Base-by-base conservation (phyloP, 2,329 filamentous ascomycete species). In the Metarhizium album region DNA sequence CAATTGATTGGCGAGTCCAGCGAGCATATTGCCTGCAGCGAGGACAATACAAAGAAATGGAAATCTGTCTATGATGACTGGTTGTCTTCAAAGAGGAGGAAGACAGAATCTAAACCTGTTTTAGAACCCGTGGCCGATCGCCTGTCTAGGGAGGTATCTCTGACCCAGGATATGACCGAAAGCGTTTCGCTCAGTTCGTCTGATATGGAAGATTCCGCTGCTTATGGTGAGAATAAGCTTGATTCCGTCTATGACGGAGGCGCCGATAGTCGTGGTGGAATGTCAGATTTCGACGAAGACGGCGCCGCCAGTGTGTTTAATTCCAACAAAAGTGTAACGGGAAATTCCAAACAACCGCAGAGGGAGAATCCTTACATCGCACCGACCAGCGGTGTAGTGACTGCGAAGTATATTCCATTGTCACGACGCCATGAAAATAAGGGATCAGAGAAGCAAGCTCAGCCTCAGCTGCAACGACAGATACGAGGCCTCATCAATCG, bases 301-400 rank as follows among this genome's bases (percentile, higher is more conserved):
- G 74, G 72, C 48, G 67, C 66, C 8, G 64, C 65, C 1, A 65
- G 65, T 4, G 58, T 61, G 22, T 6, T 40, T 40, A 52, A 62
- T 35, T 35, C 33, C 33, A 13, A 16, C 11, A 4, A 35, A 14
- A n/a, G 11, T 31, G 57, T 59, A 53, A 45, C 56, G 31, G 62
- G 68, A 48, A 63, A 65, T 29, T 56, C 64, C n/a, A 64, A 64
- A 42, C 74, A 72, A 54, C 74, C 72, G 54, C 67, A 75, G 52
- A 78, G 82, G 53, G 91, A 97, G 65, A 96, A 97, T 58, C 91
- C 91, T 4, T 97, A 95, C 58, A 74, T 91, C 47, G 86, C 91
- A 3, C 91, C 91, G 4, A 65, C 71, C 2, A 67, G 68, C 2
- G 70, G 70, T 20, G 61, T 64, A 16, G 65, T 70, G 40, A 63